A percentile compares a stretch with the other conserved stretches of the same genome.
These are phyloP conservation scores for Cicer judaicum DNA, from an alignment of 306 rosid genomes.

Conservation along the genomic window DNA sequence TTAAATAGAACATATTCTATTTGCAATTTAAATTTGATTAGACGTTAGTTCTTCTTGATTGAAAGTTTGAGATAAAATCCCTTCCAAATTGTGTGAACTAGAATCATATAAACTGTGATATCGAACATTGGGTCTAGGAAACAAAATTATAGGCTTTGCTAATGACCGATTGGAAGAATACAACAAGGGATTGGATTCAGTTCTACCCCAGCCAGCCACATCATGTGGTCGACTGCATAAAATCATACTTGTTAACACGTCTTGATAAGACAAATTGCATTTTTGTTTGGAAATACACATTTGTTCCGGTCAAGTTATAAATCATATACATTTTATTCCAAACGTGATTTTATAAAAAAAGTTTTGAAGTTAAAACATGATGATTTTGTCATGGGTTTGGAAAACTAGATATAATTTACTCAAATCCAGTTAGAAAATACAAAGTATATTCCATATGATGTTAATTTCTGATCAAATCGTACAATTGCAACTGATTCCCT, in stretches of 20 bases:
- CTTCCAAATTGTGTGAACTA: neutral
- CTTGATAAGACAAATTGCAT: neutral
- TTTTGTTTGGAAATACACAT: neutral
- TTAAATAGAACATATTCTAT: neutral
- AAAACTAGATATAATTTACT: conserved; percentile 16
- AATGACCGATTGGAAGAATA: neutral
- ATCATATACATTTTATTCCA: too few species aligned
- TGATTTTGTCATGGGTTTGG: neutral
- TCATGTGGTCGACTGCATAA: too few species aligned
- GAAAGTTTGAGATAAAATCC: neutral
- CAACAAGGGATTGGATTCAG: too few species aligned
- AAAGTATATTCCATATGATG: conserved; percentile 39
- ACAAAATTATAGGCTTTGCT: neutral
- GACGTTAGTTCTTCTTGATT: neutral
- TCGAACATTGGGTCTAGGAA: neutral
- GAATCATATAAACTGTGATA: neutral
- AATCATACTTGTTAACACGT: too few species aligned
- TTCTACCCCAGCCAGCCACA: too few species aligned
- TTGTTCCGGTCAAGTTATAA: too few species aligned
- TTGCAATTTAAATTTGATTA: neutral
- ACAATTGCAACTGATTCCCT: conserved; percentile 36
- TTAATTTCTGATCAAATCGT: conserved; percentile 35
- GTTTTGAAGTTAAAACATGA: neutral
- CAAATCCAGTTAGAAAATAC: conserved; percentile 20
- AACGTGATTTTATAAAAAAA: too few species aligned